A percentile compares a stretch with the other conserved stretches of the same genome.
Conservation (phyloP, 2,329 filamentous ascomycete species). For the Arthrobotrys musiformis region DNA sequence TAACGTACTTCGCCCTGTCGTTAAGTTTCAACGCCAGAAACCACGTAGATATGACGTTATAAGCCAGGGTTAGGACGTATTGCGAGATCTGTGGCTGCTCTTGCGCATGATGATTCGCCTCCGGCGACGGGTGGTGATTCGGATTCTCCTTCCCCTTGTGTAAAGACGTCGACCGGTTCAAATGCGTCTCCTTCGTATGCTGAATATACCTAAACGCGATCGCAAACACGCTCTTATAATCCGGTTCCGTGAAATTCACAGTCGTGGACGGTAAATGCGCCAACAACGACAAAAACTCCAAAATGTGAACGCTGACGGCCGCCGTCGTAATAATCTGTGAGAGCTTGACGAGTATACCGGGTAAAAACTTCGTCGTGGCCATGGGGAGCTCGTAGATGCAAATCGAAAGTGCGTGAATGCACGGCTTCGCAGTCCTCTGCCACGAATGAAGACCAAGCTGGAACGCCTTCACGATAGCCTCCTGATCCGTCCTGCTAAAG, state of each 20-base stretch:
- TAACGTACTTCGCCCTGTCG: conserved; percentile 83
- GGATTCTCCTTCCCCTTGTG: conserved; percentile 43
- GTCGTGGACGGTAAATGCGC: conserved; percentile 86
- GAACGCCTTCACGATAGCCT: conserved; percentile 88
- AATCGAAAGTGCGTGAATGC: conserved; percentile 92
- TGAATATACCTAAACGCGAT: conserved; percentile 95
- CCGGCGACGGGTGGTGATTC: conserved; percentile 15
- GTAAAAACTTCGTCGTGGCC: conserved; percentile 84
- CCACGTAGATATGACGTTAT: conserved; percentile 97
- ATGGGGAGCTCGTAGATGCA: conserved; percentile 94
- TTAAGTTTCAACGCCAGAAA: conserved; percentile 88
- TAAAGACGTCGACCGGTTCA: conserved; percentile 61
- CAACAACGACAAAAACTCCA: conserved; percentile 92
- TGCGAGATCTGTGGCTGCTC: conserved; percentile 75
- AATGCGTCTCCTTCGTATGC: conserved; percentile 67
- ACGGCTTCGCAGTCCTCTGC: conserved; percentile 88
- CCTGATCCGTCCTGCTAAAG: conserved; percentile 84
- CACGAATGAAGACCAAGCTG: conserved; percentile 83
- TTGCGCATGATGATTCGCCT: conserved; percentile 37
- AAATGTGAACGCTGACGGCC: conserved; percentile 89
- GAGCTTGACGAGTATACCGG: conserved; percentile 90
- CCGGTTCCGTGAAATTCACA: conserved; percentile 87
- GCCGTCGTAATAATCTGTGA: conserved; percentile 94
- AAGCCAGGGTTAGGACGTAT: conserved; percentile 92
- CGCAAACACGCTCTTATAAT: conserved; percentile 92